Evolutionary conservation across 139 green algal species (phyloP).

Genomic region (Gonium pectorale): DNA sequence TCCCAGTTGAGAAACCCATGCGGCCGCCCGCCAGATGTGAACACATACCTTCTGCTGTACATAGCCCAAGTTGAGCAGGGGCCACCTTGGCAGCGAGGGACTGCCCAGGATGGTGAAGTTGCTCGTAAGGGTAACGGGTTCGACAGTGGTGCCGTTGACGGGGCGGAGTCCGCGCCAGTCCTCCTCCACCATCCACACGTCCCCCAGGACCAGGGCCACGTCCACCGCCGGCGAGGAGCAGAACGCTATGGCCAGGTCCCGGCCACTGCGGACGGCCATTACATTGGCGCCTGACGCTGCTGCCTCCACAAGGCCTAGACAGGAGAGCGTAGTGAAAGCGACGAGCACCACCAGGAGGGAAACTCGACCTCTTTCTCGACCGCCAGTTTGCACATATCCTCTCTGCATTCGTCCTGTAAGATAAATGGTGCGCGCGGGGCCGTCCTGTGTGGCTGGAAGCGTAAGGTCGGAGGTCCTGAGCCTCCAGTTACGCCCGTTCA

Average conservation of each 20-base stretch:
- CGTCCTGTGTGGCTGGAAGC: too few species aligned
- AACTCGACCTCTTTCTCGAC: too few species aligned
- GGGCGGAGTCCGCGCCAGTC: constrained; percentile 9
- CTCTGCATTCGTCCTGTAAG: constrained; percentile 5
- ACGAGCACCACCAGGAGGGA: background rate
- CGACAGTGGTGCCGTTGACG: constrained; percentile 14
- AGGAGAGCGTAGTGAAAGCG: background rate
- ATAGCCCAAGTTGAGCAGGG: background rate
- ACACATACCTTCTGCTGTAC: background rate
- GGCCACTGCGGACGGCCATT: background rate
- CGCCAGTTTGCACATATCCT: too few species aligned
- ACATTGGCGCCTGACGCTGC: background rate
- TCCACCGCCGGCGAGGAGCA: background rate
- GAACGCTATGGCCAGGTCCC: constrained; percentile 13
- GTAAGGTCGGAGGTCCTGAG: too few species aligned
- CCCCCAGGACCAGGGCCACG: background rate
- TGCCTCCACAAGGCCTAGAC: background rate
- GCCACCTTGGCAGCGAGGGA: background rate
- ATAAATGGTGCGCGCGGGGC: too few species aligned
- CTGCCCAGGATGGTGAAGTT: constrained; percentile 2
- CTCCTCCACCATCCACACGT: background rate
- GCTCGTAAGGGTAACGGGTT: background rate
- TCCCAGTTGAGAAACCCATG: too few species aligned
- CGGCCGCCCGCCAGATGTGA: too few species aligned
- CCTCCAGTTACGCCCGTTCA: too few species aligned